Evolutionary conservation across 768 basidiomycete genomes (phyloP).

Genomic region (Leccinum uliginosum): DNA sequence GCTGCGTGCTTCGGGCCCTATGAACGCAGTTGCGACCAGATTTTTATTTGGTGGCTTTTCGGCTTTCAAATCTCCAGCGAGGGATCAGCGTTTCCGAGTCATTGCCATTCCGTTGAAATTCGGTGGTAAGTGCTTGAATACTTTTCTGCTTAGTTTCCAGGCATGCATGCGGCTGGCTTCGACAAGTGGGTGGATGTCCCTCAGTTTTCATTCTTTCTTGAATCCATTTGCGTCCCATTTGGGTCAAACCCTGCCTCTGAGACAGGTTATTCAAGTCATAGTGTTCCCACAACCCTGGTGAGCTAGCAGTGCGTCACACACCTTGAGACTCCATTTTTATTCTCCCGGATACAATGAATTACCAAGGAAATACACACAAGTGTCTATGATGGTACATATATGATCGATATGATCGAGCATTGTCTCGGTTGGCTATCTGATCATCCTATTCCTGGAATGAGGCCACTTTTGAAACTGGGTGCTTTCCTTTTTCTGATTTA

Average conservation of each 20-base stretch:
- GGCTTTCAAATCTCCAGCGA: neutral
- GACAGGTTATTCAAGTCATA: too few relatives aligned
- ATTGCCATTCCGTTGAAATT: neutral
- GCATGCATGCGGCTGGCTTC: neutral
- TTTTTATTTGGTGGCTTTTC: neutral
- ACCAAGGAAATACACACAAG: constrained; percentile 5
- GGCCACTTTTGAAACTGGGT: constrained; percentile 4
- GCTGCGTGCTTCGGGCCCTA: neutral
- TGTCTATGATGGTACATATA: neutral
- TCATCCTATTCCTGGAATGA: neutral
- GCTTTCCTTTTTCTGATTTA: neutral
- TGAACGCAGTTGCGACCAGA: neutral
- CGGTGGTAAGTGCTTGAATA: neutral
- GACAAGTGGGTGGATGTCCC: constrained; percentile 5
- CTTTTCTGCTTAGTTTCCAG: constrained; percentile 11
- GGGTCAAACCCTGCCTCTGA: too few relatives aligned
- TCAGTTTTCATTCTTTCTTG: neutral
- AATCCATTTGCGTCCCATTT: too few relatives aligned
- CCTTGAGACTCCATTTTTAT: neutral
- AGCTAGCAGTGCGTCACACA: neutral
- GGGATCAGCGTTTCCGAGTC: neutral
- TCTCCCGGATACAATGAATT: neutral
- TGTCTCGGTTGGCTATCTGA: neutral
- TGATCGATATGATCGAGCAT: neutral
- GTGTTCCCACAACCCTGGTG: too few relatives aligned